A percentile compares a stretch with the other conserved stretches of the same genome.
Evolutionary conservation across 73 alveolate species (phyloP).

Genomic region (Tetrahymena malaccensis): DNA sequence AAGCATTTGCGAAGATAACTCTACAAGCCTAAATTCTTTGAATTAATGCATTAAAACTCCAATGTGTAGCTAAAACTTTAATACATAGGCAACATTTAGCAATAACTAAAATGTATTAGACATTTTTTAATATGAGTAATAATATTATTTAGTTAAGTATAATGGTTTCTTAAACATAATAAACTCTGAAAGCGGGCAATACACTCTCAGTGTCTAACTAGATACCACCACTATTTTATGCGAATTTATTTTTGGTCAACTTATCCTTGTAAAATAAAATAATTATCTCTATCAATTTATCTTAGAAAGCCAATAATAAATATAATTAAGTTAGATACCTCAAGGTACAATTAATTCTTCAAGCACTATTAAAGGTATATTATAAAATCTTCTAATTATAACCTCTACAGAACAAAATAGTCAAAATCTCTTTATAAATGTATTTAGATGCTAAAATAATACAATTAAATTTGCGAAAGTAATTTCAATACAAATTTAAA

Average conservation of each 20-base stretch:
- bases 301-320: not conserved
- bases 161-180: not conserved
- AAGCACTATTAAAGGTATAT: not conserved
- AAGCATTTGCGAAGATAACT: not conserved
- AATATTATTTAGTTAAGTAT: not conserved
- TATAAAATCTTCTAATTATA: not conserved
- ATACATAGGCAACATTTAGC: not conserved
- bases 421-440: not conserved
- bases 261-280: not conserved
- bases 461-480: not conserved
- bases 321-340: not conserved
- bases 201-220: not conserved
- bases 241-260: not conserved
- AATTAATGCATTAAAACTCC: not conserved
- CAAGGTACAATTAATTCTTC: not conserved
- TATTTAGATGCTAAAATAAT: not conserved
- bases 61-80: not conserved
- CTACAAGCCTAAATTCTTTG: not conserved
- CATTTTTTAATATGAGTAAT: not conserved
- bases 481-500: not conserved
- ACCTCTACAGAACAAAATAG: not conserved
- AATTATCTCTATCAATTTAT: not conserved
- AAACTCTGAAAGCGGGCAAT: not conserved
- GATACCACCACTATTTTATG: not conserved
- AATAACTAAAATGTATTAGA: not conserved